Evolutionary conservation across 306 rosid species (phyloP), one percentile per base, ranked within the genome.

Genomic region (Fagus sylvatica): DNA sequence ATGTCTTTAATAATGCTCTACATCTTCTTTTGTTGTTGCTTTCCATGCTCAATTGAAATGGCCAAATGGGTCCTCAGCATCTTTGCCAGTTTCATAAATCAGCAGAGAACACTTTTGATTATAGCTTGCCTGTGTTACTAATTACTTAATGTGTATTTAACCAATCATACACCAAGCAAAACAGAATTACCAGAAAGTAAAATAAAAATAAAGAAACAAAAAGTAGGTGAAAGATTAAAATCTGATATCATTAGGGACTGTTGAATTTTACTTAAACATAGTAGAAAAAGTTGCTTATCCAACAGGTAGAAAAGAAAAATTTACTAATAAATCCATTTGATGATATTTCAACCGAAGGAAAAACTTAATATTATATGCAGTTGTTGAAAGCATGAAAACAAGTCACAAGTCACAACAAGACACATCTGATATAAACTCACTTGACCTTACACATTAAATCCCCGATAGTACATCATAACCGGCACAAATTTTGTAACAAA

Each of bases 281-380:
- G 51, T 46, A 46, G 51, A 10, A 46, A 46, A 46, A 10, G 4
- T 46, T 10, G 51, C 13, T 46, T 46, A 10, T 46, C 51, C 15
- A 46, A 10, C 51, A 46, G 15, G 15, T 46, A 46, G 51, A 46
- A 10, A 46, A 46, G 51, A 8, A 15, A 2, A 10, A 46, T 46
- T 46, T 46, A 10, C 51, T 46, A 10, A 10, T 46, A 46, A 46
- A 46, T 46, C 51, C 11, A 46, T 46, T 15, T 10, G 51, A 10
- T 46, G 15, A 46, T 46, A 46, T 46, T 46, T 39, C 71, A 39
- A 37, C 32, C 49, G 49, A 39, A 10, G 4, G 6, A 7, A 65
- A 8, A 17, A 62, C 69, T 62, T 62, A n/a, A 13, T 60, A 60
- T 60, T 32, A 17, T 60, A 62, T 62, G 69, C 64, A 39, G 71